These are phyloP conservation scores for Astragalus glycyphyllos DNA, from an alignment of 306 rosid species.

Conservation along the genomic window DNA sequence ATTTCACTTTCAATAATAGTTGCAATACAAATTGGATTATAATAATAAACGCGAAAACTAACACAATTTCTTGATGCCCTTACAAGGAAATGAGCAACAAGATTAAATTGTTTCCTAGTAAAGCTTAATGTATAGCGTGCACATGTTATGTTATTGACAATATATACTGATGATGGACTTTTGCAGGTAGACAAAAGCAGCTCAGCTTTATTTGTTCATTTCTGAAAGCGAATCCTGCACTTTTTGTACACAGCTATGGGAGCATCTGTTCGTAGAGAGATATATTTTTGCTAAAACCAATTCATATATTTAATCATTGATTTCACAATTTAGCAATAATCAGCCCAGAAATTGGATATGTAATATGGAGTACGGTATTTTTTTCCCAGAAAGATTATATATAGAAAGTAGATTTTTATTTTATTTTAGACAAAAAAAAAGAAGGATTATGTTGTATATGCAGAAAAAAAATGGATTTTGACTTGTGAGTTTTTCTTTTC, in stretches of 20 bases:
- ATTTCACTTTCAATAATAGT: too few relatives aligned
- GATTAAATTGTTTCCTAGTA: too few relatives aligned
- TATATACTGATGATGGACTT: neutral
- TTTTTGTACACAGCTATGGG: conserved; percentile 24
- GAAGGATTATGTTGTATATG: too few relatives aligned
- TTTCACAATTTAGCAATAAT: conserved; percentile 32
- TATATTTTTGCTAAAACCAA: conserved; percentile 7
- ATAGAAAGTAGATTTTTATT: conserved; percentile 12
- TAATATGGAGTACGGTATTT: conserved; percentile 22
- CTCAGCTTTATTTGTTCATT: neutral
- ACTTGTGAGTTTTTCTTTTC: too few relatives aligned
- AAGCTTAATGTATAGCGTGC: too few relatives aligned
- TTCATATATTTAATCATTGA: conserved; percentile 39
- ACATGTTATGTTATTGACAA: conserved; percentile 33
- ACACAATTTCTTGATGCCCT: too few relatives aligned
- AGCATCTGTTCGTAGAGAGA: conserved; percentile 20
- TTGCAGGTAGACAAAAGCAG: conserved; percentile 44
- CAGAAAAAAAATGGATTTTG: too few relatives aligned
- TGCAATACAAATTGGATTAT: too few relatives aligned
- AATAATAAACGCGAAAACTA: too few relatives aligned
- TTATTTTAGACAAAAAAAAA: too few relatives aligned
- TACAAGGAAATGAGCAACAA: too few relatives aligned
- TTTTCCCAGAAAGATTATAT: conserved; percentile 35
- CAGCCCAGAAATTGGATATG: conserved; percentile 24
- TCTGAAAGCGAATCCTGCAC: conserved; percentile 23